Percentiles rank a stretch among this genome's conserved stretches.
These are phyloP conservation scores for Nicotiana knightiana DNA, from an alignment of 257 asterid species.

Conservation along the genomic window DNA sequence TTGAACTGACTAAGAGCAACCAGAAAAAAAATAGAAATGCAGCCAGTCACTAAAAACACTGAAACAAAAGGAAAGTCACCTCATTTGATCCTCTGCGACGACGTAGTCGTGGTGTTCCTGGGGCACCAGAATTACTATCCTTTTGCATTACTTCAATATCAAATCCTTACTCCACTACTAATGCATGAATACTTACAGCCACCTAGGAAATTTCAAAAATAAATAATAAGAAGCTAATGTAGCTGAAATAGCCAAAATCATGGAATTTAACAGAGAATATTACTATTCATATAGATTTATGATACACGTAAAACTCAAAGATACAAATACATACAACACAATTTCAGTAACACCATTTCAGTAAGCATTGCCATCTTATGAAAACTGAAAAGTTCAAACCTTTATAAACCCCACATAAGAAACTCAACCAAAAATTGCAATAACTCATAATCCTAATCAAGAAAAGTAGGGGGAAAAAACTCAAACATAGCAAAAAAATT, in stretches of 20 bases:
- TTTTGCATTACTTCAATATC: constrained; percentile 52
- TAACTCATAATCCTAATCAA: neutral
- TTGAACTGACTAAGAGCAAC: neutral
- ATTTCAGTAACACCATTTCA: neutral
- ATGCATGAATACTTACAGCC: neutral
- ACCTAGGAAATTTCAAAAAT: neutral
- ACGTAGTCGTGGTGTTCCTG: constrained; percentile 59
- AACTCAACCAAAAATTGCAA: neutral
- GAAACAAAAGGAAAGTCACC: constrained; percentile 37
- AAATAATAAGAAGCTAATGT: neutral
- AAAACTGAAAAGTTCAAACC: neutral
- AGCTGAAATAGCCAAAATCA: neutral
- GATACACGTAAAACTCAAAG: neutral
- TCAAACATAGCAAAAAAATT: neutral
- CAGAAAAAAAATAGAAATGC: neutral
- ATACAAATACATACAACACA: neutral
- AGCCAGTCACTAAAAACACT: neutral
- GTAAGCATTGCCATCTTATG: neutral
- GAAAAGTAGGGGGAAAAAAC: neutral
- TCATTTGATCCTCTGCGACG: constrained; percentile 91
- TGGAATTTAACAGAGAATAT: neutral
- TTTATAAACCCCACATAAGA: neutral
- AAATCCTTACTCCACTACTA: constrained; percentile 1
- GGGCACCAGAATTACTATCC: constrained; percentile 56
- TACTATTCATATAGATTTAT: neutral